Percentiles rank a stretch among this genome's conserved stretches.
These are phyloP conservation scores for Glaciozyma martinii DNA, from an alignment of 768 basidiomycete species.

Conservation along the genomic window DNA sequence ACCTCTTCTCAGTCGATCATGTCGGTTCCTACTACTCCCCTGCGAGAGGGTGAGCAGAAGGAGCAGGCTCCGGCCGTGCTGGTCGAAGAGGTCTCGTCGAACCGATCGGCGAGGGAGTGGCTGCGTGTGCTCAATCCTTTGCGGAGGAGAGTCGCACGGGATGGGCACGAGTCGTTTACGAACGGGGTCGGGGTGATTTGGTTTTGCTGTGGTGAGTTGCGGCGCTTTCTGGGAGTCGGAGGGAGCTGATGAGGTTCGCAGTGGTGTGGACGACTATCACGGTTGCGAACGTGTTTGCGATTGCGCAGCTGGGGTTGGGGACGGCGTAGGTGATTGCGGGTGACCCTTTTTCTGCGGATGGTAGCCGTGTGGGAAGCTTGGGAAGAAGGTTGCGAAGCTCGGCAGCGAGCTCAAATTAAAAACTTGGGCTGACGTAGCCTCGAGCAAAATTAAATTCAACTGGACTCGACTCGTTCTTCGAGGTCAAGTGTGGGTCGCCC, in stretches of 20 bases:
- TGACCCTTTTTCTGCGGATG: too few species aligned
- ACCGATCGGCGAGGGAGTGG: not conserved
- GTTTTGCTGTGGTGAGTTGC: conserved; percentile 1
- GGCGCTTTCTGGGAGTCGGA: too few species aligned
- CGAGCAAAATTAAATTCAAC: too few species aligned
- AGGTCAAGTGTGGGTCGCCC: too few species aligned
- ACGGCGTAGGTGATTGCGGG: too few species aligned
- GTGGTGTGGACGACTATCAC: conserved; percentile 14
- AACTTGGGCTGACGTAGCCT: too few species aligned
- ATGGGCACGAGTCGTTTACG: conserved; percentile 16
- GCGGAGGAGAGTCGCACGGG: conserved; percentile 4
- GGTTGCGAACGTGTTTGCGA: conserved; percentile 24
- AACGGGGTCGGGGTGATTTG: conserved; percentile 8
- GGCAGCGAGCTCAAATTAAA: too few species aligned
- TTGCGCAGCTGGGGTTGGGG: conserved; percentile 2
- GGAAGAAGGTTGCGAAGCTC: too few species aligned
- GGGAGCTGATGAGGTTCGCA: not conserved
- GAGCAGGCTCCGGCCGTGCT: not conserved
- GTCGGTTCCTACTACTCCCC: conserved; percentile 5
- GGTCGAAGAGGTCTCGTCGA: not conserved
- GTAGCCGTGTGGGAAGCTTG: too few species aligned
- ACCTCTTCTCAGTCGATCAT: conserved; percentile 20
- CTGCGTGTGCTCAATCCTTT: conserved; percentile 15
- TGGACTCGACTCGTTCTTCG: too few species aligned
- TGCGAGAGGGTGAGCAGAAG: too few species aligned